These are phyloP conservation scores for Cutaneotrichosporon mucoides DNA, from an alignment of 1,284 basidiomycete genomes.

Conservation along the genomic window DNA sequence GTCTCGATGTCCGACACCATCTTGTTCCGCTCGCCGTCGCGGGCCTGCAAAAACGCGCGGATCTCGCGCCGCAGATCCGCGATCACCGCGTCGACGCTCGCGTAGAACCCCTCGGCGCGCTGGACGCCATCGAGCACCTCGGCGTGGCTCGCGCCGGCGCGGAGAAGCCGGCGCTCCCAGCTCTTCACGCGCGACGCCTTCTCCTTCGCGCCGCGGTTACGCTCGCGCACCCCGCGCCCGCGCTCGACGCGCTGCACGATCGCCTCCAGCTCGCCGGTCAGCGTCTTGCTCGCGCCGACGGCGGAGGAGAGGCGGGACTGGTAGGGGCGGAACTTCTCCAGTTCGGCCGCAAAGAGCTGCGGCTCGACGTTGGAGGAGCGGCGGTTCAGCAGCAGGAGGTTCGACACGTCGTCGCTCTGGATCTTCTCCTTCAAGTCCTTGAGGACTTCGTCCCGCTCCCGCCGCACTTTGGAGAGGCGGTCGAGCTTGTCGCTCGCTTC, in stretches of 20 bases:
- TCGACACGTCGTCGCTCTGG: slow-evolving; percentile 94
- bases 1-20: slow-evolving; percentile 68
- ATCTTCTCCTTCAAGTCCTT: slow-evolving; percentile 91
- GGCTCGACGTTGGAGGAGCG: slow-evolving; percentile 79
- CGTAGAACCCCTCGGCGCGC: slow-evolving; percentile 87
- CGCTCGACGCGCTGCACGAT: slow-evolving; percentile 68
- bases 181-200: slow-evolving; percentile 65
- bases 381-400: slow-evolving; percentile 84
- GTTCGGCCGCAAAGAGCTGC: slow-evolving; percentile 81
- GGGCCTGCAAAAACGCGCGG: slow-evolving; percentile 60
- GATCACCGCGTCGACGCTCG: slow-evolving; percentile 68
- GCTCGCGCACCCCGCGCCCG: slow-evolving; percentile 67
- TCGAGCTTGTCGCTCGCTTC: slow-evolving; percentile 75
- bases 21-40: slow-evolving; percentile 66
- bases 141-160: slow-evolving; percentile 74
- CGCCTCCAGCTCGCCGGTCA: slow-evolving; percentile 65
- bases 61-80: slow-evolving; percentile 60
- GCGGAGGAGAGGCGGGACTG: slow-evolving; percentile 75
- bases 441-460: slow-evolving; percentile 78
- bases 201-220: slow-evolving; percentile 71
- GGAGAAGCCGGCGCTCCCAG: slow-evolving; percentile 64
- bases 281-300: slow-evolving; percentile 67
- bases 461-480: slow-evolving; percentile 71
- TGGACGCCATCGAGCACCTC: slow-evolving; percentile 80
- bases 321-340: slow-evolving; percentile 94